phyloP scores from a whole-genome alignment of 352 stramenopile genomes.

The Phytophthora rubi region DNA sequence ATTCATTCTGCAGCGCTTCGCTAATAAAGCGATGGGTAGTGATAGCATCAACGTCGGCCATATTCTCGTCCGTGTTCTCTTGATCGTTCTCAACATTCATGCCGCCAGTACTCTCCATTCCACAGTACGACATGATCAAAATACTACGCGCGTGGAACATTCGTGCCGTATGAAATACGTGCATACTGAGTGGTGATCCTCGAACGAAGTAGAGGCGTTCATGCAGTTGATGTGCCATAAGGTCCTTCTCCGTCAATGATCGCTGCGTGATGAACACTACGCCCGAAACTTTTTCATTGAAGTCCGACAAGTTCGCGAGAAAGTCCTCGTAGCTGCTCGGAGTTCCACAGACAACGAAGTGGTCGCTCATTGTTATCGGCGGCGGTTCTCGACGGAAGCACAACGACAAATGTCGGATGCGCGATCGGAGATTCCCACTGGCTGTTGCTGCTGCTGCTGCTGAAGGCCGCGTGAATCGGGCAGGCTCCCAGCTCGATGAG shows the following conservation, averaged over 20 bases:
- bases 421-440: constrained; percentile 21
- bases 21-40: constrained; percentile 80
- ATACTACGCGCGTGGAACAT: constrained; percentile 71
- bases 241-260: constrained; percentile 57
- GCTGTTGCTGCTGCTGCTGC: constrained; percentile 2
- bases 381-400: constrained; percentile 44
- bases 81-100: constrained; percentile 33
- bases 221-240: constrained; percentile 48
- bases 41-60: constrained; percentile 79
- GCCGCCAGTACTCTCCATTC: constrained; percentile 44
- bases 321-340: constrained; percentile 68
- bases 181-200: constrained; percentile 68
- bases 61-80: constrained; percentile 70
- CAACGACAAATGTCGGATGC: constrained; percentile 38
- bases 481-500: constrained; percentile 20
- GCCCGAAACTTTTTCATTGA: constrained; percentile 40
- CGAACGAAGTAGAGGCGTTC: constrained; percentile 73
- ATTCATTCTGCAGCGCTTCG: constrained; percentile 64
- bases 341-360: constrained; percentile 77
- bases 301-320: constrained; percentile 54
- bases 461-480: constrained; percentile 25
- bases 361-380: constrained; percentile 42
- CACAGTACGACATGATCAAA: constrained; percentile 75
- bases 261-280: constrained; percentile 69
- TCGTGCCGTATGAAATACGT: constrained; percentile 57